These are phyloP conservation scores for Pseudoneurospora amorphoporcata DNA, from an alignment of 495 filamentous ascomycete species.

Conservation along the genomic window DNA sequence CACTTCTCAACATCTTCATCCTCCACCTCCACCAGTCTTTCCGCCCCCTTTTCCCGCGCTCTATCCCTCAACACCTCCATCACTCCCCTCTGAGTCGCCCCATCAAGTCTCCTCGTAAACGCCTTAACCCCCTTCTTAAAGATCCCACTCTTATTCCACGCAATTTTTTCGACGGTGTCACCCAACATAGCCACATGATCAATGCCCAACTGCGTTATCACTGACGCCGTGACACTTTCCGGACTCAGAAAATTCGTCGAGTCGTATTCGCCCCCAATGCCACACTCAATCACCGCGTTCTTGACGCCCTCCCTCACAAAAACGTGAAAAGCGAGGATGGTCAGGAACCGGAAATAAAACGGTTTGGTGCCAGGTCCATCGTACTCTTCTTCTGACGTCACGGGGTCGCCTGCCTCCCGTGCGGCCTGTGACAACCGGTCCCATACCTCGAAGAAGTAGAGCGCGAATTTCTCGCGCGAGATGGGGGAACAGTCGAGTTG, in stretches of 20 bases:
- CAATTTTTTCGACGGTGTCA: slow-evolving; percentile 34
- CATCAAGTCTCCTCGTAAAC: slow-evolving; percentile 25
- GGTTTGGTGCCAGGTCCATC: slow-evolving; percentile 35
- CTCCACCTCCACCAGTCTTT: slow-evolving; percentile 21
- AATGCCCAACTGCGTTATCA: slow-evolving; percentile 38
- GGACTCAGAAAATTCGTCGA: slow-evolving; percentile 35
- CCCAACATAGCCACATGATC: slow-evolving; percentile 43
- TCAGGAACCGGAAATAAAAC: slow-evolving; percentile 48
- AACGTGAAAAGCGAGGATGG: slow-evolving; percentile 33
- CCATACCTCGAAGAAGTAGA: slow-evolving; percentile 60
- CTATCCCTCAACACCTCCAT: slow-evolving; percentile 29
- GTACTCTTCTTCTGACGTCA: slow-evolving; percentile 7
- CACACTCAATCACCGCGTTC: slow-evolving; percentile 36
- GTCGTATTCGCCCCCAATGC: slow-evolving; percentile 44
- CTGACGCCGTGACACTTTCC: slow-evolving; percentile 21
- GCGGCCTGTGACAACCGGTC: slow-evolving; percentile 36
- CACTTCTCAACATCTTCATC: slow-evolving; percentile 26
- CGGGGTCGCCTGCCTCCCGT: slow-evolving; percentile 15
- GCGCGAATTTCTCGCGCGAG: slow-evolving; percentile 40
- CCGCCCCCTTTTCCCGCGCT: slow-evolving; percentile 26
- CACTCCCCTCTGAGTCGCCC: slow-evolving; percentile 6
- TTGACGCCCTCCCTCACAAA: slow-evolving; percentile 34
- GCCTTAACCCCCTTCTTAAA: slow-evolving; percentile 30
- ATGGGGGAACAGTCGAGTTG: slow-evolving; percentile 45
- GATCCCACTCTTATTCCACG: slow-evolving; percentile 45